A percentile compares a stretch with the other conserved stretches of the same genome.
phyloP scores from a whole-genome alignment of 805 yeast species.

The Alloascoidea hylecoeti region DNA sequence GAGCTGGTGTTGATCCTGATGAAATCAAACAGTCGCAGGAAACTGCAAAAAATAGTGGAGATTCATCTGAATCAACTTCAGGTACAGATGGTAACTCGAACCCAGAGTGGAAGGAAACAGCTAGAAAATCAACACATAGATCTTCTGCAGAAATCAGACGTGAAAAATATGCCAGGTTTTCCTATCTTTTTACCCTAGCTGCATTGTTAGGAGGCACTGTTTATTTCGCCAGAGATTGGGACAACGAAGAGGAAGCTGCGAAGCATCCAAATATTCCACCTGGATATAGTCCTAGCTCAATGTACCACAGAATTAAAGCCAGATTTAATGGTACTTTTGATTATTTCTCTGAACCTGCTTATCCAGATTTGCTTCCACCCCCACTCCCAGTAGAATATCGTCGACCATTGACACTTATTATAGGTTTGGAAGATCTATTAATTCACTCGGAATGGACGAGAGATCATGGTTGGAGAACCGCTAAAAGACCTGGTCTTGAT shows the following conservation, averaged over 20 bases:
- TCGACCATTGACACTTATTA: slow-evolving; percentile 81
- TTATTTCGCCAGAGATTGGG: slow-evolving; percentile 79
- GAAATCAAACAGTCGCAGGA: slow-evolving; percentile 11
- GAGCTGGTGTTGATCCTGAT: slow-evolving; percentile 68
- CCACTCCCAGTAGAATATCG: slow-evolving; percentile 85
- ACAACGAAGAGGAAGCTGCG: slow-evolving; percentile 55
- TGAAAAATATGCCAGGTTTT: slow-evolving; percentile 66
- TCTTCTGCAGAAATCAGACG: slow-evolving; percentile 68
- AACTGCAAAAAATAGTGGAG: slow-evolving; percentile 8
- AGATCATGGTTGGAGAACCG: slow-evolving; percentile 94
- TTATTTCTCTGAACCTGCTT: slow-evolving; percentile 86
- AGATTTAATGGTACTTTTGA: slow-evolving; percentile 67
- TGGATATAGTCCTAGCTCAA: slow-evolving; percentile 52
- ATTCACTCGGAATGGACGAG: slow-evolving; percentile 89
- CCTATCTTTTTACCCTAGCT: slow-evolving; percentile 42
- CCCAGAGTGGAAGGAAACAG: slow-evolving; percentile 10
- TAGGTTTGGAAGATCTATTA: slow-evolving; percentile 80
- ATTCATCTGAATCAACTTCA: slow-evolving; percentile 9
- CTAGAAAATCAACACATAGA: slow-evolving; percentile 40
- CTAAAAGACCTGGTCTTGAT: slow-evolving; percentile 97
- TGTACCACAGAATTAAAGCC: slow-evolving; percentile 55
- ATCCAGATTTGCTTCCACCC: slow-evolving; percentile 86
- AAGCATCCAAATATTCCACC: slow-evolving; percentile 36
- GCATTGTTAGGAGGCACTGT: slow-evolving; percentile 35
- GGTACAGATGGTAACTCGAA: slow-evolving; percentile 7